Base-by-base conservation (phyloP, 768 basidiomycete genomes). In the Candolleomyces eurysporus region DNA sequence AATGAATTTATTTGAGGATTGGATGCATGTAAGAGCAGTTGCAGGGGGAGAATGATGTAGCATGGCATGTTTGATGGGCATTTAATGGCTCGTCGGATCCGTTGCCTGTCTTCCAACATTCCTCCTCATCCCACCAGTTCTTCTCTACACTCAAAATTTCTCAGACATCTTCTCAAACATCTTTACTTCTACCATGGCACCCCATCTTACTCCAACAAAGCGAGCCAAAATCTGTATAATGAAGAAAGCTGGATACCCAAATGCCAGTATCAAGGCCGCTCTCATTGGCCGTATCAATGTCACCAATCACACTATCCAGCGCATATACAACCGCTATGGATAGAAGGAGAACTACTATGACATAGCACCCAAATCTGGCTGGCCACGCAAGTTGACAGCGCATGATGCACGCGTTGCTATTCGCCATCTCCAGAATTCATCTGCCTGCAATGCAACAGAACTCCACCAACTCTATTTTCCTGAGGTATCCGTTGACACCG, bases 401-500 rank as follows among this genome's bases (percentile, higher is more conserved):
- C 36, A 36, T 19, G 59, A 54, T 36, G 26, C 52, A 5, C 40
- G 43, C 16, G 6, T 13, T 11, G 49, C 36, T 6, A 11, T 49
- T 5, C 9, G 59, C 6, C 36, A 59, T n/a, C 40, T 22, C 14
- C 5, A 8, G 19, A 19, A 61, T 16, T 26, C 43, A 45, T 13
- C 59, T 30, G 60, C 61, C 22, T n/a, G 40, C 31, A 52, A 65
- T 50, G 49, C 61, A 13, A 26, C 63, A 14, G 61, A 65, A 43
- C 64, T 67, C 48, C 64, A 65, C 46, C 32, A 40, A 21, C 56
- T 60, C 32, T 61, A 17, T 57, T 65, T 66, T 60, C 65, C 58
- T 4, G 39, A 61, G 48, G 48, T 62, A 46, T 31, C 42, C 48
- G 48, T 50, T 52, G 19, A 30, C 43, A 64, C 62, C 11, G n/a